Percentiles rank a stretch among this genome's conserved stretches.
These are phyloP conservation scores for Arthrobotrys conoides DNA, from an alignment of 2,329 filamentous ascomycete genomes.

Conservation along the genomic window DNA sequence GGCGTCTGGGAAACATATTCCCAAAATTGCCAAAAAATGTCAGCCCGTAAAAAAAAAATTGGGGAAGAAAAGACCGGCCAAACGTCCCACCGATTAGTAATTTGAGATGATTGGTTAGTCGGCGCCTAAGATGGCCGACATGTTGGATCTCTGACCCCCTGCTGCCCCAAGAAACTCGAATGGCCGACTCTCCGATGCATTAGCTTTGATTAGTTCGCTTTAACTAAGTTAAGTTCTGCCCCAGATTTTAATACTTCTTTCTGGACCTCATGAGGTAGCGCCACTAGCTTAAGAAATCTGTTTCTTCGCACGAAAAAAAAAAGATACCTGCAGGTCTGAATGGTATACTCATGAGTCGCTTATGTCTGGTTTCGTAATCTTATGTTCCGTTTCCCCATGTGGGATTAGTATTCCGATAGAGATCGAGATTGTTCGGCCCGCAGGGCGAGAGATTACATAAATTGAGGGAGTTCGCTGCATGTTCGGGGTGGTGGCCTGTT, in stretches of 20 bases:
- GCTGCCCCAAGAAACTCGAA: not conserved
- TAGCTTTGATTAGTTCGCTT: too few relatives aligned
- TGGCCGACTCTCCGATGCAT: slow-evolving; percentile 31
- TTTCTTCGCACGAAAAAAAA: slow-evolving; percentile 16
- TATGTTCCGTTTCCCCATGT: not conserved
- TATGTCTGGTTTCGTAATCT: slow-evolving; percentile 26
- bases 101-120: slow-evolving; percentile 36
- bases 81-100: slow-evolving; percentile 16
- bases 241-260: not conserved
- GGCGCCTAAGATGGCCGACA: slow-evolving; percentile 49
- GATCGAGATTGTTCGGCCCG: slow-evolving; percentile 12
- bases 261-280: slow-evolving; percentile 35
- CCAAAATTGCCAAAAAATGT: slow-evolving; percentile 3
- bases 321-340: not conserved
- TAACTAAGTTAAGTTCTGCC: not conserved
- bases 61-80: not conserved
- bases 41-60: not conserved
- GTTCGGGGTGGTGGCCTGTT: not conserved
- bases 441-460: slow-evolving; percentile 19
- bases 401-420: slow-evolving; percentile 27
- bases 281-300: not conserved
- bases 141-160: not conserved
- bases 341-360: not conserved
- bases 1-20: not conserved
- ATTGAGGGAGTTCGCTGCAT: slow-evolving; percentile 26